Evolutionary conservation across 192 early-diverging fungal genomes (phyloP).

Genomic region (Oehlia diaphana): DNA sequence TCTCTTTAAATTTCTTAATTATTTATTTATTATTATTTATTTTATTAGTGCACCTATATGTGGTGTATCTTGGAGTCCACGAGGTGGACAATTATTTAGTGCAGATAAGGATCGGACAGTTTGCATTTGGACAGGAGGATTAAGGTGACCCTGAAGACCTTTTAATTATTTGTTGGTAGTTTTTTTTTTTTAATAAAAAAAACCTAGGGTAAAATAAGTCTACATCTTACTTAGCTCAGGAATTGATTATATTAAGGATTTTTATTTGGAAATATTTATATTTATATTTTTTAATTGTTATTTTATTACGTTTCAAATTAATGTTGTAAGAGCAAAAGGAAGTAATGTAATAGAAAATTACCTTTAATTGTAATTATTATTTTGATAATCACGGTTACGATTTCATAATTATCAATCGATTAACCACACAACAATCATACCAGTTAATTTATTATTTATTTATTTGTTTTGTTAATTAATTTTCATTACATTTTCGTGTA

Average conservation of each 20-base stretch:
- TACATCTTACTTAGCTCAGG: too few species aligned
- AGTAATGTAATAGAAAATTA: neutral
- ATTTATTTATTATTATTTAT: neutral
- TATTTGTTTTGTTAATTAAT: neutral
- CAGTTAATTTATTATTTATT: neutral
- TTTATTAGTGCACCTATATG: constrained; percentile 53
- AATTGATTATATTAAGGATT: neutral
- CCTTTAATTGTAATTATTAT: neutral
- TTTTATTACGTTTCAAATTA: neutral
- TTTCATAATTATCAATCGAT: too few species aligned
- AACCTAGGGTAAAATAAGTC: too few species aligned
- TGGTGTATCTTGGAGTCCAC: constrained; percentile 67
- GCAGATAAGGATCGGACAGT: constrained; percentile 67
- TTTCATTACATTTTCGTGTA: neutral
- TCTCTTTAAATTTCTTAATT: neutral
- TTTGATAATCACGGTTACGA: neutral
- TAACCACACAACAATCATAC: neutral
- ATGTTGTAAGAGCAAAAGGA: neutral
- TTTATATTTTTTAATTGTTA: neutral
- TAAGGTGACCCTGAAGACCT: neutral
- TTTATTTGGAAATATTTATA: neutral
- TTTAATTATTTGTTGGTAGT: too few species aligned
- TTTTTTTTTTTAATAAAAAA: too few species aligned
- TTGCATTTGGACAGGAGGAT: constrained; percentile 51
- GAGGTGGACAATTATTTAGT: constrained; percentile 62